Evolutionary conservation across 2,329 filamentous ascomycete species (phyloP), one percentile per base, ranked within the genome.

Genomic region (Phialophora verrucosa): DNA sequence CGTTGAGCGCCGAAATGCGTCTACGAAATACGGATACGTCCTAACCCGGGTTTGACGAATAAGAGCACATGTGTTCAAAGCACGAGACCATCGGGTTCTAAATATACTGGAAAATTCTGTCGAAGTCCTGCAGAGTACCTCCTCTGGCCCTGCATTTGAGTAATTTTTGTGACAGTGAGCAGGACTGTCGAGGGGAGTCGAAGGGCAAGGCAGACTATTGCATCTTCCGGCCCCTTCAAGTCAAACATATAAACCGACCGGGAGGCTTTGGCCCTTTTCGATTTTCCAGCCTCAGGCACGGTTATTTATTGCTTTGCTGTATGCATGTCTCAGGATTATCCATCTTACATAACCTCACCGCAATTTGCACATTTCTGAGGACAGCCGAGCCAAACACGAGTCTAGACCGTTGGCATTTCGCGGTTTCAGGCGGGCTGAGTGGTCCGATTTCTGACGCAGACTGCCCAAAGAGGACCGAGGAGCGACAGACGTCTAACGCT

Each of bases 331-430:
- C 57, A 61, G 31, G 11, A 29, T 49, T 38, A 51, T 55, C 59
- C 44, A 38, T 66, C 64, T 66, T 49, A 66, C 53, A 62, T 66
- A 59, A 63, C 44, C 35, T 66, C 54, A 59, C 59, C 63, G 59
- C 50, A 62, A 31, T 42, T 62, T 62, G 23, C n/a, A 35, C 25
- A 14, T 62, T 47, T 29, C 11, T 35, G 20, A 53, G 17, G 31
- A 23, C 51, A 32, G 14, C 35, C n/a, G 62, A 55, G 31, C 47
- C 60, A 59, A 50, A 59, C 47, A 66, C 44, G 25, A 32, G 27
- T 51, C 25, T 49, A 38, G 35, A 60, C 20, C 38, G n/a, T 31
- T 25, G n/a, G 20, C 42, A 53, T 38, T 12, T 17, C 49, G 49
- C 51, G 23, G 32, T 50, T 62, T 51, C 29, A 54, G 53, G 25